Conservation (phyloP, 208 protist species). For the Crithidia thermophila region DNA sequence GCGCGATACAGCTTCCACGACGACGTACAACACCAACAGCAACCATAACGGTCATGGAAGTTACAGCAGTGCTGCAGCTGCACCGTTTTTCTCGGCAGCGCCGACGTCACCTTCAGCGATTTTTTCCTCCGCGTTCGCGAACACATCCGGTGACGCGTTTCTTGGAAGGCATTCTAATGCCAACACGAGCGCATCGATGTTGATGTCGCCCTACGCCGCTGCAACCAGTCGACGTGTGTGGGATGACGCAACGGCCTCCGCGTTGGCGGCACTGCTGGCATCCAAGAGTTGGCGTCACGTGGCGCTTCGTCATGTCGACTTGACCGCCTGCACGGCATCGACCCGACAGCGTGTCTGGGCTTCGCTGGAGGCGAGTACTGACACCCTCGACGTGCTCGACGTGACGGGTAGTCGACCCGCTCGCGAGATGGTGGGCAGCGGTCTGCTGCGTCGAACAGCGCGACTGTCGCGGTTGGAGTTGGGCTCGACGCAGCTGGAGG, state of each 20-base stretch:
- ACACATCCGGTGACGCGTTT: too few species aligned
- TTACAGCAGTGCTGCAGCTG: conserved; percentile 4
- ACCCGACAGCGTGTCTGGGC: conserved; percentile 31
- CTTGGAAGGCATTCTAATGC: too few species aligned
- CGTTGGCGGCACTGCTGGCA: conserved; percentile 36
- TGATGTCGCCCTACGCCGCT: background rate
- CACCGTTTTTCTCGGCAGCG: too few species aligned
- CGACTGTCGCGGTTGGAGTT: conserved; percentile 47
- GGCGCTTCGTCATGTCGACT: conserved; percentile 34
- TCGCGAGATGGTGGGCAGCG: conserved; percentile 20
- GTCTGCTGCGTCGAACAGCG: conserved; percentile 18
- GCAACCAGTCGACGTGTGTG: conserved; percentile 26
- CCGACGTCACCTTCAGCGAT: too few species aligned
- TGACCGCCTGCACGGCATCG: conserved; percentile 26
- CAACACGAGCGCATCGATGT: background rate
- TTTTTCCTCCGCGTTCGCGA: too few species aligned
- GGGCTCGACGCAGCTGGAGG: conserved; percentile 46
- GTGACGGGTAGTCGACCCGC: conserved; percentile 43
- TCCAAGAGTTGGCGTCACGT: conserved; percentile 26
- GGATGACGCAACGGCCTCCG: conserved; percentile 26
- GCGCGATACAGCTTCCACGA: conserved; percentile 1
- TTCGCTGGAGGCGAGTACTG: conserved; percentile 21
- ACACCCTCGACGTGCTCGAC: conserved; percentile 34
- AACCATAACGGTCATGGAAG: background rate
- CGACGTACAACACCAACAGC: background rate